Percentiles rank a stretch among this genome's conserved stretches.
These are phyloP conservation scores for Lodderomyces theae DNA, from an alignment of 1,139 yeast genomes.

Conservation along the genomic window DNA sequence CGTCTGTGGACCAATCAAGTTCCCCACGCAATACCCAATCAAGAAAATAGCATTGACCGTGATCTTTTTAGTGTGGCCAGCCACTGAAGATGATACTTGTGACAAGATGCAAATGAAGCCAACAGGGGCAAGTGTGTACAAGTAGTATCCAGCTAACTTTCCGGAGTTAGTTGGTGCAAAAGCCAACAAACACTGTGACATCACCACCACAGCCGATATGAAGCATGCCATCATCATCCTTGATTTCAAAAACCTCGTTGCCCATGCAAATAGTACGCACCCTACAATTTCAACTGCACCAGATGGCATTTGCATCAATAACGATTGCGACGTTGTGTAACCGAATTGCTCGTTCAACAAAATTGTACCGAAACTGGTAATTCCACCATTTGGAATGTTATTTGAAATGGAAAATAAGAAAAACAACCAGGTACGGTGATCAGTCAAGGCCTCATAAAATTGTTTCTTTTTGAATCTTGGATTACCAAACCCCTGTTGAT, in stretches of 20 bases:
- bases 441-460: constrained; percentile 51
- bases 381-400: constrained; percentile 38
- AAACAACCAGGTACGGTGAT: constrained; percentile 44
- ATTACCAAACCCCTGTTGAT: constrained; percentile 57
- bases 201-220: constrained; percentile 33
- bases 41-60: constrained; percentile 58
- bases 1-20: constrained; percentile 69
- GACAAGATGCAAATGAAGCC: constrained; percentile 49
- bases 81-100: constrained; percentile 56
- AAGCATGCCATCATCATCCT: constrained; percentile 42
- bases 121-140: constrained; percentile 29
- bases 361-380: constrained; percentile 43
- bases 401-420: constrained; percentile 24
- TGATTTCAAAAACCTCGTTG: constrained; percentile 26
- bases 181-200: constrained; percentile 47
- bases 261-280: constrained; percentile 35
- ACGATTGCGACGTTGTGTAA: constrained; percentile 25
- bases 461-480: constrained; percentile 53
- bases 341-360: constrained; percentile 46
- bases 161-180: constrained; percentile 37
- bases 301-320: constrained; percentile 33
- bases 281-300: constrained; percentile 43
- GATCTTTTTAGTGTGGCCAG: constrained; percentile 69
- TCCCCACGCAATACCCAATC: constrained; percentile 66
- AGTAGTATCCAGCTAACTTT: constrained; percentile 41